A percentile compares a stretch with the other conserved stretches of the same genome.
Conservation (phyloP, 331 rosid genomes). For the Acacia concinna region DNA sequence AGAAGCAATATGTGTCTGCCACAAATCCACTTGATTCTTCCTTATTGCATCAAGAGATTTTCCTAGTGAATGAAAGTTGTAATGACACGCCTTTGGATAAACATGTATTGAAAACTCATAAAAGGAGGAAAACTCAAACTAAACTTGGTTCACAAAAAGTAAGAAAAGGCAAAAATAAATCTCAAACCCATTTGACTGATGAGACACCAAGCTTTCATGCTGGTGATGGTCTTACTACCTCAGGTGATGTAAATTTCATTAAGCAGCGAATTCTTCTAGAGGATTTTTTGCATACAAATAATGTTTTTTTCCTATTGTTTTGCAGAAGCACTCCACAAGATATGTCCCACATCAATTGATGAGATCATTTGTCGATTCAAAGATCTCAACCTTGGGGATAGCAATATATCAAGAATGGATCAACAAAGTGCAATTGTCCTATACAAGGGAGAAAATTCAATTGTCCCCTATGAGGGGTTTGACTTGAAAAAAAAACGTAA, state of each 20-base stretch:
- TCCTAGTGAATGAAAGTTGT: constrained; percentile 40
- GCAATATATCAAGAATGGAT: constrained; percentile 31
- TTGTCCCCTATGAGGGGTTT: constrained; percentile 54
- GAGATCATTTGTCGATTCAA: constrained; percentile 45
- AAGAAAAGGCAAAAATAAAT: constrained; percentile 28
- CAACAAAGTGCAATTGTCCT: constrained; percentile 69
- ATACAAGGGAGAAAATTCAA: constrained; percentile 59
- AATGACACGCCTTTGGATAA: constrained; percentile 33
- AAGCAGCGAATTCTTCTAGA: constrained; percentile 34
- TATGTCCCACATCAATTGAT: constrained; percentile 34
- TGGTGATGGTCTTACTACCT: constrained; percentile 32
- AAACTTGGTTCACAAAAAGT: constrained; percentile 32
- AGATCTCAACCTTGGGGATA: constrained; percentile 52
- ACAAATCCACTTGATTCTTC: constrained; percentile 41
- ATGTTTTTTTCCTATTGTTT: constrained; percentile 36
- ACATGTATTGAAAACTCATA: constrained; percentile 36
- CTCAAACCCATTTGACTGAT: constrained; percentile 31
- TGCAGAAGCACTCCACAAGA: constrained; percentile 49
- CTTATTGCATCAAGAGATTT: constrained; percentile 38
- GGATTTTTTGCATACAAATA: constrained; percentile 23
- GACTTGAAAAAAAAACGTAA: constrained; percentile 54
- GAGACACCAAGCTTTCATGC: constrained; percentile 28
- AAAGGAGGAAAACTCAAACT: constrained; percentile 51
- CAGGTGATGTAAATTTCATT: constrained; percentile 39
- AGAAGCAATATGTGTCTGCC: constrained; percentile 30